A percentile compares a stretch with the other conserved stretches of the same genome.
phyloP scores from a whole-genome alignment of 1,284 basidiomycete genomes.

The Microbotryum scabiosae region DNA sequence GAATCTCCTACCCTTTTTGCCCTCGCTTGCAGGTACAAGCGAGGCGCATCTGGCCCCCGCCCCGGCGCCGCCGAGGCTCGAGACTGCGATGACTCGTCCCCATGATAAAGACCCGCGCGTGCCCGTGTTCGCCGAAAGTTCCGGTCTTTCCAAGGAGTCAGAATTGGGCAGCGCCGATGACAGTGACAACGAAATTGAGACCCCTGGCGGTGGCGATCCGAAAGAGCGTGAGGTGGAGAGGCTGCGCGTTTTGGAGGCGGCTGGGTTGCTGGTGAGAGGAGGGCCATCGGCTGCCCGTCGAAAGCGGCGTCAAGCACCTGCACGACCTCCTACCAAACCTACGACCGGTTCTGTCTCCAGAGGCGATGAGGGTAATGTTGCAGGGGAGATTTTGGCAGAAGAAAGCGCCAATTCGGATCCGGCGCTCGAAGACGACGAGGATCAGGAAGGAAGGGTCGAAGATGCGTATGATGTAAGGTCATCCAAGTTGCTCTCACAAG shows the following conservation, averaged over 20 bases:
- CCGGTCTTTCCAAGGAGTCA: no score
- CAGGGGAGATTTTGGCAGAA: slow-evolving; percentile 37
- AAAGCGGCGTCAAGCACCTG: slow-evolving; percentile 37
- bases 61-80: not conserved
- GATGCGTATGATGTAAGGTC: slow-evolving; percentile 65
- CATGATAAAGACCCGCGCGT: not conserved
- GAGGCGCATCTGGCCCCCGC: not conserved
- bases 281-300: slow-evolving; percentile 42
- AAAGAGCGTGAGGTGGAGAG: slow-evolving; percentile 65
- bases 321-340: slow-evolving; percentile 16
- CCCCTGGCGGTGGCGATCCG: slow-evolving; percentile 46
- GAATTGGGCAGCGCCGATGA: slow-evolving; percentile 31
- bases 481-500: not conserved
- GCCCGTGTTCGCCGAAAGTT: no score
- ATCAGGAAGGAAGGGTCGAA: slow-evolving; percentile 51
- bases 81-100: not conserved
- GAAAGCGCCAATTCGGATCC: slow-evolving; percentile 39
- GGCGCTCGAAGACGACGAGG: slow-evolving; percentile 34
- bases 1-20: not conserved
- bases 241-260: slow-evolving; percentile 71
- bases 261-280: slow-evolving; percentile 66
- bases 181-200: slow-evolving; percentile 37
- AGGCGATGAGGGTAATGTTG: slow-evolving; percentile 2
- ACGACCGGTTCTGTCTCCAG: not conserved
- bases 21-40: slow-evolving; percentile 1